Evolutionary conservation across 2,329 filamentous ascomycete species (phyloP).

Genomic region (Colletotrichum truncatum): DNA sequence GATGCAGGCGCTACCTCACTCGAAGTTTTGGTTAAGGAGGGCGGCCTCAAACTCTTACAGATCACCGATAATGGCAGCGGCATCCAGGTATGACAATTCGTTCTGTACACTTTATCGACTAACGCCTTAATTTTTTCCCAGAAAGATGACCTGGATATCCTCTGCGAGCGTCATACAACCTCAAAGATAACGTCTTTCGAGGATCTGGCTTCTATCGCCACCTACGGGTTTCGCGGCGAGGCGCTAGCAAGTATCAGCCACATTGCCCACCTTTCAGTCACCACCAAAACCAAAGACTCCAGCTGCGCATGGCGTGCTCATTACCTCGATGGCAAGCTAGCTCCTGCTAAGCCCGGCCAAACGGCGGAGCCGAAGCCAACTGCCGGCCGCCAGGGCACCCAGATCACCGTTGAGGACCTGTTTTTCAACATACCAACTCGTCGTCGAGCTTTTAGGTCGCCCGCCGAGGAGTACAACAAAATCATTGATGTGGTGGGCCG

Average conservation of each 20-base stretch:
- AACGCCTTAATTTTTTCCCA: slow-evolving; percentile 47
- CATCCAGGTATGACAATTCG: slow-evolving; percentile 73
- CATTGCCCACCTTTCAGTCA: slow-evolving; percentile 94
- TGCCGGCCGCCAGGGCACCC: slow-evolving; percentile 88
- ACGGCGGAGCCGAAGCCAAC: slow-evolving; percentile 85
- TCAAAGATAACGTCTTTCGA: slow-evolving; percentile 96
- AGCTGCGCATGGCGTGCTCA: slow-evolving; percentile 90
- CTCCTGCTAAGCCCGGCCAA: slow-evolving; percentile 87
- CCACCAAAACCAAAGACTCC: slow-evolving; percentile 90
- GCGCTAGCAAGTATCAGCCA: slow-evolving; percentile 98
- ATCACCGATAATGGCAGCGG: slow-evolving; percentile 98
- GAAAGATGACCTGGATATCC: slow-evolving; percentile 90
- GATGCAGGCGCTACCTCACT: slow-evolving; percentile 95
- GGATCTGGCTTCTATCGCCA: slow-evolving; percentile 87
- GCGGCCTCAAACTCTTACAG: slow-evolving; percentile 92
- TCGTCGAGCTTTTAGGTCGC: slow-evolving; percentile 87
- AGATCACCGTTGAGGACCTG: slow-evolving; percentile 95
- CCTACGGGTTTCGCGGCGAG: slow-evolving; percentile 98
- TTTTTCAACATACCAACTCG: slow-evolving; percentile 97
- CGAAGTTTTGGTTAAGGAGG: slow-evolving; percentile 93
- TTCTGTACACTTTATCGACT: background rate
- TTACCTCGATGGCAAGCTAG: slow-evolving; percentile 84
- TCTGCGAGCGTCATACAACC: slow-evolving; percentile 96
- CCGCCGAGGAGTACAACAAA: slow-evolving; percentile 96
- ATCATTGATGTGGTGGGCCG: slow-evolving; percentile 94